Base-by-base conservation (phyloP, 441 rosid genomes). In the Jatropha multifida region DNA sequence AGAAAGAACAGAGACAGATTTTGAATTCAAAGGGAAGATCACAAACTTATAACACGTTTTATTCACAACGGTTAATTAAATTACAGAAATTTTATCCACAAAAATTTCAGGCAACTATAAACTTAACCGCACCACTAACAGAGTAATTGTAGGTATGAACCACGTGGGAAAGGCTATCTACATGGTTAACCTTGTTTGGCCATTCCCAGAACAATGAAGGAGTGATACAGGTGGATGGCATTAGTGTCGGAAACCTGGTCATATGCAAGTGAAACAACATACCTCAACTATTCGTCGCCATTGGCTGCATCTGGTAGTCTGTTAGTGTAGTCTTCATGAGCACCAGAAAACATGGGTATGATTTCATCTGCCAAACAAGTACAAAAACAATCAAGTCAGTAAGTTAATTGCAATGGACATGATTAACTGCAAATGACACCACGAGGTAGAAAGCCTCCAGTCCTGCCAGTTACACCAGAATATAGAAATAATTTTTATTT, bases 31-130 rank as follows among this genome's bases (percentile, higher is more conserved):
- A 42, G 14, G 11, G 7, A 46, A 48, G 7, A 26, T 10, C 5
- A 46, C 56, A 67, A 67, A 26, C 8, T 67, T 48, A 12, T 46
- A 48, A 48, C 40, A 46, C 7, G 4, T 60, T 65, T 65, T 67
- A 49, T 49, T 49, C 23, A 68, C 44, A 49, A 37, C 5, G 7
- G 17, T 27, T 12, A 5, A 32, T 26, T 5, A 49, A 68, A 51
- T 54, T 67, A 14, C 72, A 68, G 59, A 32, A 44, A 44, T 20
- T 49, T 68, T 32, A 14, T 49, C 59, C 42, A 68, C 9, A 44
- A 44, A 67, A 68, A 68, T 68, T 71, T 40, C 20, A 38, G 55
- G 54, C 64, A 59, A 71, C n/a, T 46, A 40, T 5, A 20, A 12
- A 13, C n/a, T 5, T 41, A 10, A 38, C 40, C 56, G 65, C 65